Percentiles rank a stretch among this genome's conserved stretches.
These are phyloP conservation scores for Aspergillus hancockii DNA, from an alignment of 495 filamentous ascomycete species.

Conservation along the genomic window DNA sequence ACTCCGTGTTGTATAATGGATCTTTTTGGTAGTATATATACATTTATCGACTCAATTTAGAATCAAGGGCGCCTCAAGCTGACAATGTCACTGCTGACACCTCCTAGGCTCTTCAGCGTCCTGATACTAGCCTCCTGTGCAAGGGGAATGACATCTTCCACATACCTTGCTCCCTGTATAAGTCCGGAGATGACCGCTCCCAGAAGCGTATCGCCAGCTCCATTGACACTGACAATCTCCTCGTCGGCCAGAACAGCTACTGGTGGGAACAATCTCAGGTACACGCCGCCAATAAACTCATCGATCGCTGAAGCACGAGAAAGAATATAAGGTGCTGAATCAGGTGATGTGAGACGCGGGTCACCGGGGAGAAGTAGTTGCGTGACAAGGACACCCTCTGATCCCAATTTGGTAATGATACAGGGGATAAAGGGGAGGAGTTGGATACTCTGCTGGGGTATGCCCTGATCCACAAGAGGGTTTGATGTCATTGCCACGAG, in stretches of 20 bases:
- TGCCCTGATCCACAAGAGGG: slow-evolving; percentile 71
- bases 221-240: slow-evolving; percentile 86
- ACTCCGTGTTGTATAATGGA: neutral
- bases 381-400: slow-evolving; percentile 75
- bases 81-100: slow-evolving; percentile 56
- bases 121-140: slow-evolving; percentile 74
- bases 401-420: slow-evolving; percentile 82
- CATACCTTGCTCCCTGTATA: slow-evolving; percentile 30
- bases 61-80: slow-evolving; percentile 10
- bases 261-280: slow-evolving; percentile 77
- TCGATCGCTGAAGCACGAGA: slow-evolving; percentile 51
- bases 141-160: slow-evolving; percentile 46
- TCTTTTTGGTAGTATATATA: neutral
- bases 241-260: slow-evolving; percentile 57
- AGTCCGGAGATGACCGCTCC: slow-evolving; percentile 76
- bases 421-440: slow-evolving; percentile 87
- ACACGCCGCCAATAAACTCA: slow-evolving; percentile 70
- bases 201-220: slow-evolving; percentile 89
- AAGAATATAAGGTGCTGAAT: slow-evolving; percentile 67
- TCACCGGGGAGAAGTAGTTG: slow-evolving; percentile 67
- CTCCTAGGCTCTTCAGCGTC: slow-evolving; percentile 71
- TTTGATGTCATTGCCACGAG: slow-evolving; percentile 61
- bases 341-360: slow-evolving; percentile 57
- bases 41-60: neutral
- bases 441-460: slow-evolving; percentile 79